Evolutionary conservation across 345 rosid species (phyloP).

Genomic region (Heritiera fomes): DNA sequence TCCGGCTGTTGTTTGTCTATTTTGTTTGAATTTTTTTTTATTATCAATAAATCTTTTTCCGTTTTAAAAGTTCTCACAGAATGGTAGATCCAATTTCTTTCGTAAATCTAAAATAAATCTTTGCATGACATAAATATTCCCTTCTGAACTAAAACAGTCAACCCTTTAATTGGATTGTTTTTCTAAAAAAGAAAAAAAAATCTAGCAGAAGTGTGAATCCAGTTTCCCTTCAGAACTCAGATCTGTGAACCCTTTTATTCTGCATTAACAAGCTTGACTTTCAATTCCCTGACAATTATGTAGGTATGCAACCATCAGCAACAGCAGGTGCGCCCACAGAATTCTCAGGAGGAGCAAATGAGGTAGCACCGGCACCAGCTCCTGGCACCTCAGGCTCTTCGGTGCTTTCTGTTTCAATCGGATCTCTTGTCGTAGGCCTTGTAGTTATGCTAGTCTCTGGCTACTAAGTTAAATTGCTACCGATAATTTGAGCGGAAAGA

Average conservation of each 20-base stretch:
- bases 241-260: neutral
- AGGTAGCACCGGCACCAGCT: conserved; percentile 36
- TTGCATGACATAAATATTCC: neutral
- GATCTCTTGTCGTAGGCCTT: conserved; percentile 28
- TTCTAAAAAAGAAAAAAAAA: neutral
- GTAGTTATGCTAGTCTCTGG: conserved; percentile 20
- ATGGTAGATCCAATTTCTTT: neutral
- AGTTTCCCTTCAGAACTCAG: neutral
- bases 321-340: conserved; percentile 25
- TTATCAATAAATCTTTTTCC: neutral
- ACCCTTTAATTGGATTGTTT: neutral
- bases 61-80: neutral
- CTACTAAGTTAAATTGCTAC: neutral
- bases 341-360: conserved; percentile 7
- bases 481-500: neutral
- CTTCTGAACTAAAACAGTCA: neutral
- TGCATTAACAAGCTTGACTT: neutral
- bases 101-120: neutral
- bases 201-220: neutral
- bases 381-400: conserved; percentile 35
- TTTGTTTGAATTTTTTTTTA: neutral
- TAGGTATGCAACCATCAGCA: conserved; percentile 32
- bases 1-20: neutral
- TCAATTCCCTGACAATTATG: neutral
- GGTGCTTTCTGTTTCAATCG: conserved; percentile 20